Conservation (phyloP, 495 filamentous ascomycete species). For the Pseudomonodictys pantanalensis region DNA sequence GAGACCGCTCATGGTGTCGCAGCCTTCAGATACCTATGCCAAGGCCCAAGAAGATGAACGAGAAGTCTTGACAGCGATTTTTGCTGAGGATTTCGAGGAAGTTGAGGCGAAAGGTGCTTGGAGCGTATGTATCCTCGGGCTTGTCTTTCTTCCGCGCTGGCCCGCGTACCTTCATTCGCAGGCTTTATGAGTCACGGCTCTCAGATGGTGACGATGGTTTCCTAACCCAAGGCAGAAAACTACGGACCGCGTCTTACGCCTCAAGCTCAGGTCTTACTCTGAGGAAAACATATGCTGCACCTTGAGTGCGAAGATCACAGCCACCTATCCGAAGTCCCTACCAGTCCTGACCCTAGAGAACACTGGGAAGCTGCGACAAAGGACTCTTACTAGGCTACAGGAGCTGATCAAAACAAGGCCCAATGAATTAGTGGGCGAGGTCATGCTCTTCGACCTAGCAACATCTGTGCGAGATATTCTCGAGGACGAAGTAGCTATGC, state of each 20-base stretch:
- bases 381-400: conserved; percentile 63
- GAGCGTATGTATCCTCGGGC: conserved; percentile 62
- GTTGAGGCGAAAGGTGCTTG: conserved; percentile 74
- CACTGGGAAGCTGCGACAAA: conserved; percentile 58
- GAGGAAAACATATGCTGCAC: conserved; percentile 64
- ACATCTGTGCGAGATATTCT: conserved; percentile 80
- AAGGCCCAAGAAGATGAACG: conserved; percentile 85
- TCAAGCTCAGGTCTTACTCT: conserved; percentile 68
- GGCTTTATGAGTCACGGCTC: no score
- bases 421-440: conserved; percentile 67
- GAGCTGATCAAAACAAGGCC: conserved; percentile 68
- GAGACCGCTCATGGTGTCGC: not conserved
- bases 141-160: not conserved
- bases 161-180: no score
- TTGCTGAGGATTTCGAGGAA: conserved; percentile 82
- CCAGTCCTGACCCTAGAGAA: conserved; percentile 72
- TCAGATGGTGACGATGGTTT: conserved; percentile 1
- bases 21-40: conserved; percentile 56
- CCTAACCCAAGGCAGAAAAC: conserved; percentile 59
- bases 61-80: conserved; percentile 83
- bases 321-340: conserved; percentile 87
- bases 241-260: conserved; percentile 72
- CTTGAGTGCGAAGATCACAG: conserved; percentile 70
- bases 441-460: conserved; percentile 89
- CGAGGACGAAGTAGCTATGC: conserved; percentile 76